A percentile compares a stretch with the other conserved stretches of the same genome.
Evolutionary conservation across 352 stramenopile genomes (phyloP).

Genomic region (Pelagophyceae sp.): DNA sequence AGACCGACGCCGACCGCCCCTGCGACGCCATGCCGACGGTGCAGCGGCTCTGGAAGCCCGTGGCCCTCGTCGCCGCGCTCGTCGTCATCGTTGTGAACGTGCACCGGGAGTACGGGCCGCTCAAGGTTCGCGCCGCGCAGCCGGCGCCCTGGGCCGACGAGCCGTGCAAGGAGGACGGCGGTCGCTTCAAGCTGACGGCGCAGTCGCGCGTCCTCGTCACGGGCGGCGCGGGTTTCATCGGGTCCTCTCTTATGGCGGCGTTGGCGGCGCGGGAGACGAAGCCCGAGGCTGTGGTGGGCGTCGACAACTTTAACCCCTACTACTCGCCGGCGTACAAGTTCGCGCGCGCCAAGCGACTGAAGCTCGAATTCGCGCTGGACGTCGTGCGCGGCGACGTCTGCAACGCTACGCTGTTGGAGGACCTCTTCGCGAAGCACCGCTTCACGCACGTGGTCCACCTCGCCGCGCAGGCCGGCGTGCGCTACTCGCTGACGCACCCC

Average conservation of each 20-base stretch:
- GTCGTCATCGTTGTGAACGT: not conserved
- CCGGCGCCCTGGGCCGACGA: not conserved
- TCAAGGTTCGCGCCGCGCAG: not conserved
- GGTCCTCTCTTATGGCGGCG: constrained; percentile 28
- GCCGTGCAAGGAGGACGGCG: not conserved
- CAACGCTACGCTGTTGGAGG: constrained; percentile 56
- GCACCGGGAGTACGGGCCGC: not conserved
- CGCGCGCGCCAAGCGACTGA: constrained; percentile 60
- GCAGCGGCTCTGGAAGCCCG: not conserved
- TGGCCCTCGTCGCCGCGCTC: not conserved
- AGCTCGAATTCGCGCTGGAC: constrained; percentile 39
- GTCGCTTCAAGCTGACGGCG: not conserved
- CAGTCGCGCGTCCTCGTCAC: constrained; percentile 40
- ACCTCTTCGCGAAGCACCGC: constrained; percentile 55
- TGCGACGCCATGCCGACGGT: not conserved
- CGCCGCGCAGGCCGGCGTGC: constrained; percentile 65
- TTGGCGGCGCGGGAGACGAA: constrained; percentile 9
- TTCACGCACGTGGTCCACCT: constrained; percentile 62
- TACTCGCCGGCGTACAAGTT: constrained; percentile 70
- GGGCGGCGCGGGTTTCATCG: constrained; percentile 71
- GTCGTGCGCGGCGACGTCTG: constrained; percentile 65
- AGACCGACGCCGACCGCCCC: too few relatives aligned
- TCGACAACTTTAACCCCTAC: constrained; percentile 73
- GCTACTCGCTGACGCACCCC: constrained; percentile 67
- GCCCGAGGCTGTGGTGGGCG: constrained; percentile 46